These are phyloP conservation scores for Fusarium sp. DNA, from an alignment of 2,329 filamentous ascomycete species.

Conservation along the genomic window DNA sequence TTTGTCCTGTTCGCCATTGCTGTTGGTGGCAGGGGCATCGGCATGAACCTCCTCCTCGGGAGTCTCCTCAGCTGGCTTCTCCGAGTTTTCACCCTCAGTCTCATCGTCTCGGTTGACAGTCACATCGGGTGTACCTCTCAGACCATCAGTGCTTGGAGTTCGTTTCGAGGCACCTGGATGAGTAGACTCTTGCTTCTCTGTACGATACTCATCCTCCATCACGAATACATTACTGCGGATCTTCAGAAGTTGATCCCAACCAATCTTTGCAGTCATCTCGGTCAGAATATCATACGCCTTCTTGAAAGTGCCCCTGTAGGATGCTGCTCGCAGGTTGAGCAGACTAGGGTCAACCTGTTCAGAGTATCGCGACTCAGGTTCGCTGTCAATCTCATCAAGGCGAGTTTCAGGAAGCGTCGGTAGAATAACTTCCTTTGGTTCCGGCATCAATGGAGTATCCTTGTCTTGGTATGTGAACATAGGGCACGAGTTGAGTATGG, in stretches of 20 bases:
- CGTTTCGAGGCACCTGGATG: slow-evolving; percentile 66
- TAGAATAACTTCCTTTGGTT: slow-evolving; percentile 87
- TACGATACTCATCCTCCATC: slow-evolving; percentile 98
- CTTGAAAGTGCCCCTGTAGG: slow-evolving; percentile 94
- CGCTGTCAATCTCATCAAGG: slow-evolving; percentile 96
- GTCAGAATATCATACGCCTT: slow-evolving; percentile 95
- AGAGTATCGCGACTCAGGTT: slow-evolving; percentile 81
- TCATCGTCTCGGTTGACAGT: slow-evolving; percentile 62
- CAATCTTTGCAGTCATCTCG: slow-evolving; percentile 95
- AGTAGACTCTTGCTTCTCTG: slow-evolving; percentile 78
- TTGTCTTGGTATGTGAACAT: slow-evolving; percentile 99
- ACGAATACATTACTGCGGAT: slow-evolving; percentile 98
- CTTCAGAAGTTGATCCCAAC: slow-evolving; percentile 95
- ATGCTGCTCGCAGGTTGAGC: slow-evolving; percentile 85
- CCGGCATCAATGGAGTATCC: slow-evolving; percentile 93
- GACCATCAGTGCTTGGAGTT: slow-evolving; percentile 82
- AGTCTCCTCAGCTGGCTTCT: slow-evolving; percentile 49
- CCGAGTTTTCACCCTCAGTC: slow-evolving; percentile 50
- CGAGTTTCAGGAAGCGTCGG: slow-evolving; percentile 90
- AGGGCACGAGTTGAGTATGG: slow-evolving; percentile 96
- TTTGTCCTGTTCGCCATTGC: slow-evolving; percentile 57
- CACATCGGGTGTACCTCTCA: slow-evolving; percentile 76
- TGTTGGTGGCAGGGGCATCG: slow-evolving; percentile 53
- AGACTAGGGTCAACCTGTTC: slow-evolving; percentile 91
- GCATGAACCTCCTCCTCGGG: slow-evolving; percentile 47